Conservation (phyloP, 129 eudicot genomes). For the Arctium lappa region DNA sequence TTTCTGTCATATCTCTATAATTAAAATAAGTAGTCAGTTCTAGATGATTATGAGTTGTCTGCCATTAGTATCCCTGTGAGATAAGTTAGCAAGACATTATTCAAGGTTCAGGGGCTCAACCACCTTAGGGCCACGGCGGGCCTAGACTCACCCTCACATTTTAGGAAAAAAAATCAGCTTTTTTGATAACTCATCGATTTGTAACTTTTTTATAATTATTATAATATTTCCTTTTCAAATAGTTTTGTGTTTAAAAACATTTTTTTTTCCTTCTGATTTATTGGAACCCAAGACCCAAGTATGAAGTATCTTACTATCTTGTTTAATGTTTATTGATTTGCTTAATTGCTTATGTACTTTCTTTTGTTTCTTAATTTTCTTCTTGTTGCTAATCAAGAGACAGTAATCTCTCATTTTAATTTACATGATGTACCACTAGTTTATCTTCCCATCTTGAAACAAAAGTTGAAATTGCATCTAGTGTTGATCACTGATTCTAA, state of each 20-base stretch:
- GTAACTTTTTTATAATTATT: background rate
- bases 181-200: background rate
- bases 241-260: background rate
- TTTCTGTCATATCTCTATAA: background rate
- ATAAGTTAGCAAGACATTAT: background rate
- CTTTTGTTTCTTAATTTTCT: background rate
- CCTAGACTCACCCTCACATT: background rate
- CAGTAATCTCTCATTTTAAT: background rate
- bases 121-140: background rate
- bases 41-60: background rate
- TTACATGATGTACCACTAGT: background rate
- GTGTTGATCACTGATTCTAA: background rate
- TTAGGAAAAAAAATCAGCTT: background rate
- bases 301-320: background rate
- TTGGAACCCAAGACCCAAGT: background rate
- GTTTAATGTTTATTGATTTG: background rate
- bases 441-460: background rate
- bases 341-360: background rate
- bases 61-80: background rate
- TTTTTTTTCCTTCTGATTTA: no score
- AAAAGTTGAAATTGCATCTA: background rate
- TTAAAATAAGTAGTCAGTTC: background rate
- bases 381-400: background rate
- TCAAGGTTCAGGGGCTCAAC: background rate
- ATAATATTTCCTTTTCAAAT: background rate